Evolutionary conservation across 768 basidiomycete genomes (phyloP), one percentile per base, ranked within the genome.

Genomic region (Rhodosporidiobolus sp.): DNA sequence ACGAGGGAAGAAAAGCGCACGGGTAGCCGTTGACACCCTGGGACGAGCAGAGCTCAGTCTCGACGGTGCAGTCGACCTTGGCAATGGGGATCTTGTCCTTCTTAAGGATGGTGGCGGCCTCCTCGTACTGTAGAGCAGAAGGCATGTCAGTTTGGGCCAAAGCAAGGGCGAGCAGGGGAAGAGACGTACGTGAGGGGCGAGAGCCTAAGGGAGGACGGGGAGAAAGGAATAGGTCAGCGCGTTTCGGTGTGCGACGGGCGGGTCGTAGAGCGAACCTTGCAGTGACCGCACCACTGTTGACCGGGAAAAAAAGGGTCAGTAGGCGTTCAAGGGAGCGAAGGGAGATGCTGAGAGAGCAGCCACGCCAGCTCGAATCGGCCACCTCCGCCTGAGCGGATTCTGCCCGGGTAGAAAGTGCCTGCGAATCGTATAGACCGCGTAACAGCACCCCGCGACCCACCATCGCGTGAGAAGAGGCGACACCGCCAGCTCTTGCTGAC

Each of bases 61-160:
- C 85, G 74, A 91, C 94, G 56, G 96, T 95, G 81, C 95, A 98
- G 84, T 98, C 93, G 62, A 98, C 94, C 80, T 97, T 95, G 76
- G 94, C 94, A 64, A 99, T 83, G 81, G 90, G 90, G 83, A 99
- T 92, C 81, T 85, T 85, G 81, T 88, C 90, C 75, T 89, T 89
- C 84, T 95, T 96, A 81, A 99, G 88, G 48, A 87, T 84, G 19
- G 94, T 95, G 2, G 96, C 94, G 7, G 96, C 95, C 81, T 82
- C 82, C 75, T 80, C 80, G 74, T 79, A 81, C 73, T 79, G 49
- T 43, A 49, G 26, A 14, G 8, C 11, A 56, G n/a, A 19, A 12
- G 4, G 55, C 34, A 63, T 54, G 19, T n/a, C 14, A 45, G 24
- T 24, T 28, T 17, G 0, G 17, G 45, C 11, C n/a, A 24, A 6